phyloP scores from a whole-genome alignment of 2,329 filamentous ascomycete genomes.

The Alternaria ventricosa region DNA sequence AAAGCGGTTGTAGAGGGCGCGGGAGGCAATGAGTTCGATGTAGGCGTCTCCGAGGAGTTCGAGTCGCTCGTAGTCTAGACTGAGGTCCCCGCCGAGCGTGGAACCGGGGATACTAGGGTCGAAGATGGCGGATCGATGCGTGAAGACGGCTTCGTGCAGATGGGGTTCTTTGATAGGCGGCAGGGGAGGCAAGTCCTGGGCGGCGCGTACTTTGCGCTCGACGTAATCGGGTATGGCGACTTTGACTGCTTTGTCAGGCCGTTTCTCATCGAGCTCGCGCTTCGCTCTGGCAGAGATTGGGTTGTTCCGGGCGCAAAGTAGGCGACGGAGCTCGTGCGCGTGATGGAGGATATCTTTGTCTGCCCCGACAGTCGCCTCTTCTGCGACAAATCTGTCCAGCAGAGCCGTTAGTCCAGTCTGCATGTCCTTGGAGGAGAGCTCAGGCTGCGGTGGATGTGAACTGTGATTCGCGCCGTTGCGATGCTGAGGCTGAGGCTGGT shows the following conservation, averaged over 20 bases:
- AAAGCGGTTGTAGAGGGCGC: conserved; percentile 77
- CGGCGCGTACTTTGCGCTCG: conserved; percentile 30
- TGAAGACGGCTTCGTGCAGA: conserved; percentile 70
- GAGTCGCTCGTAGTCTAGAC: conserved; percentile 74
- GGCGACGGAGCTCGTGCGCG: conserved; percentile 34
- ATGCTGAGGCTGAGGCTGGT: conserved; percentile 2
- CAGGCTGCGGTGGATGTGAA: conserved; percentile 2
- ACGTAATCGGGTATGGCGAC: conserved; percentile 37
- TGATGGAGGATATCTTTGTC: conserved; percentile 39
- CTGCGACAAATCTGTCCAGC: conserved; percentile 39
- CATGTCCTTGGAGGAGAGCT: conserved; percentile 32
- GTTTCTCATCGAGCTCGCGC: conserved; percentile 48
- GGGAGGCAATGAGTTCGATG: conserved; percentile 76
- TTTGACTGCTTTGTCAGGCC: conserved; percentile 26
- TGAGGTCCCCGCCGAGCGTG: conserved; percentile 26
- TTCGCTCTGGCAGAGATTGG: conserved; percentile 59
- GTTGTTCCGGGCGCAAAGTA: conserved; percentile 30
- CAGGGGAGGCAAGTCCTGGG: conserved; percentile 61
- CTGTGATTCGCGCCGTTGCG: conserved; percentile 1
- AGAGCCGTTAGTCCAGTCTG: conserved; percentile 39
- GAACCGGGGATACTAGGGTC: conserved; percentile 24
- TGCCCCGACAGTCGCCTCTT: conserved; percentile 30
- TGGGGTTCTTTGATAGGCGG: conserved; percentile 66
- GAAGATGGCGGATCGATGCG: conserved; percentile 57
- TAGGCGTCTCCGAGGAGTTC: conserved; percentile 92